These are phyloP conservation scores for Colletotrichum kahawae DNA, from an alignment of 2,329 filamentous ascomycete species.

Conservation along the genomic window DNA sequence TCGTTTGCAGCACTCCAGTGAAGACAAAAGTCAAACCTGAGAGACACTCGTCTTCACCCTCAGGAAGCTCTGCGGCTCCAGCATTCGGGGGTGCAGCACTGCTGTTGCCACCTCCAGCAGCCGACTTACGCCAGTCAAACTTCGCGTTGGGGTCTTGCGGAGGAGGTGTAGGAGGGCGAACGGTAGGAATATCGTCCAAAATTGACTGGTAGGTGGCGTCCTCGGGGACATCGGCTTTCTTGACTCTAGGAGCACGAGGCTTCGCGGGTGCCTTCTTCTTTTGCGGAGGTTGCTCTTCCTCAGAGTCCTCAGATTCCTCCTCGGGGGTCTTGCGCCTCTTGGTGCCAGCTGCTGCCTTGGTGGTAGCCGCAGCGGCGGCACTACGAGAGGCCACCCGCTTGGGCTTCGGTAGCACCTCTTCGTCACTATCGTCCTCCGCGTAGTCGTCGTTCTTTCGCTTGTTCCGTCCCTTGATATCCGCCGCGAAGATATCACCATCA, in stretches of 20 bases:
- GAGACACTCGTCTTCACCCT: conserved; percentile 87
- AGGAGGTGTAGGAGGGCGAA: conserved; percentile 85
- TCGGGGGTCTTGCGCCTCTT: conserved; percentile 66
- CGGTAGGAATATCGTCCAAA: conserved; percentile 82
- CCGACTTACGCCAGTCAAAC: conserved; percentile 77
- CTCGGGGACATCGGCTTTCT: conserved; percentile 71
- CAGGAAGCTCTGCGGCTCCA: conserved; percentile 74
- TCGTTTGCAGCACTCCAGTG: conserved; percentile 81
- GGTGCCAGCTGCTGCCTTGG: conserved; percentile 35
- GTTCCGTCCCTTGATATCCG: conserved; percentile 68
- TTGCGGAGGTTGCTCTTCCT: conserved; percentile 63
- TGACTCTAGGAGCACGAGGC: conserved; percentile 61
- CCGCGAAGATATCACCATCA: conserved; percentile 85
- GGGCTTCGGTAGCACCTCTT: conserved; percentile 66
- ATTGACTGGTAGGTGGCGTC: conserved; percentile 80
- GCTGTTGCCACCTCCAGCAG: conserved; percentile 62
- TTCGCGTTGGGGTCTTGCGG: conserved; percentile 72
- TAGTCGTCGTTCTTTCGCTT: conserved; percentile 79
- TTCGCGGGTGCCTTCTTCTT: conserved; percentile 66
- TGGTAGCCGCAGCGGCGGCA: background rate
- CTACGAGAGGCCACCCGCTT: conserved; percentile 57
- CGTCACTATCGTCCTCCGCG: conserved; percentile 75
- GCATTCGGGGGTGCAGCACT: conserved; percentile 65
- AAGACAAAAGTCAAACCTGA: conserved; percentile 93
- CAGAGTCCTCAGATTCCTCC: conserved; percentile 57